Evolutionary conservation across 164 flowering plant genomes (phyloP), one percentile per base, ranked within the genome.

Genomic region (grape (Vitis vinifera)): DNA sequence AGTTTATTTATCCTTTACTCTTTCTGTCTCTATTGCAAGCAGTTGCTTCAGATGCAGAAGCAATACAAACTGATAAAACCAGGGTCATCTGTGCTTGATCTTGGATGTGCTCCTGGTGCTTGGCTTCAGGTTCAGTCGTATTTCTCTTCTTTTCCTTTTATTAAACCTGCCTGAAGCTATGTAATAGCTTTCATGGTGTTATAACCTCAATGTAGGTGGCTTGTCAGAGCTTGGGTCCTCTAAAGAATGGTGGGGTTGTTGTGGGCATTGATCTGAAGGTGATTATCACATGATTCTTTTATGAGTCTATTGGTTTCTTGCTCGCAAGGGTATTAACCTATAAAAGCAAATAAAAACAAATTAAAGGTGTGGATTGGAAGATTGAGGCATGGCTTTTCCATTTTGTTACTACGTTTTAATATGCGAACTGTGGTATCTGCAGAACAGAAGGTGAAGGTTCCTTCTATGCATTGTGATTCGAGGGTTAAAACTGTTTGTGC

Each of bases 91-190:
- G 97, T 95, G 74, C 97, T 95, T 13, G 99, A 95, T 74, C 98
- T 95, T 50, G 99, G 98, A 29, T 95, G 98, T 77, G 98, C 99
- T 65, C 99, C 98, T 72, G 99, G 99, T 72, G 97, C 99, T 70
- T 95, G 99, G 99, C 99, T 95, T 79, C 99, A 92, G 93, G 98
- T 94, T 30, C 10, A 2, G 29, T 16, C 3, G 13, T 14, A n/a
- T 66, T 23, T 61, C 2, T 59, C 16, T 64, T 65, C 19, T 51
- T 19, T 57, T 52, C 10, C 63, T 19, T 31, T 69, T 55, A 23
- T 8, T 47, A 53, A 12, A 12, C 16, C 56, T 53, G 4, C 13
- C 15, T 10, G 56, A 53, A 53, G 13, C 56, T 53, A 53, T 53
- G 4, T 53, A 53, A 50, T 51, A 56, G 57, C 14, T 11, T 67